These are phyloP conservation scores for Filobasidium floriforme DNA, from an alignment of 768 basidiomycete genomes.

Conservation along the genomic window DNA sequence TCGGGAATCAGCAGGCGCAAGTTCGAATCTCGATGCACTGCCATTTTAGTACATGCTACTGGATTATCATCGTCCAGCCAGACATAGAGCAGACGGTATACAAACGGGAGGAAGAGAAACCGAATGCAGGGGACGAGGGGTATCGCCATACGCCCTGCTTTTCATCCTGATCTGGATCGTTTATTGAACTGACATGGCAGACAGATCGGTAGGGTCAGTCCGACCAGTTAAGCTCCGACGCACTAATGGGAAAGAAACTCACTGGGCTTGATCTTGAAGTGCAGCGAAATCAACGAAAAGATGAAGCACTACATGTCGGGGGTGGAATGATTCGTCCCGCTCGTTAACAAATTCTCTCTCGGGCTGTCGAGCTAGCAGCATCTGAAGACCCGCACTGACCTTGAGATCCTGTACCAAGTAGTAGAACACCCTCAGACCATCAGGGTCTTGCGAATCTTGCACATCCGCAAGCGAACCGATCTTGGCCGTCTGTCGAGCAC, in stretches of 20 bases:
- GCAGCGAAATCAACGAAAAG: constrained; percentile 93
- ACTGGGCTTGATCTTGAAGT: constrained; percentile 99
- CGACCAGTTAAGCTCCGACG: no score
- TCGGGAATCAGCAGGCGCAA: no score
- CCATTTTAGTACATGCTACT: no score
- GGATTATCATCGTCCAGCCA: no score
- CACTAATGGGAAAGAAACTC: constrained; percentile 16
- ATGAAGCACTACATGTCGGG: constrained; percentile 68
- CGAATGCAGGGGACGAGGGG: no score
- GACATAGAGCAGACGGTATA: no score
- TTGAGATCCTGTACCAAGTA: constrained; percentile 97
- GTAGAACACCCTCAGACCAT: constrained; percentile 95
- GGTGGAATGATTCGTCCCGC: neutral
- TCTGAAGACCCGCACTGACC: constrained; percentile 49
- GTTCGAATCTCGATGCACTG: no score
- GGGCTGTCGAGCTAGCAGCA: neutral
- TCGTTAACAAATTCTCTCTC: neutral
- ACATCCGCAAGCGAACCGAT: constrained; percentile 95
- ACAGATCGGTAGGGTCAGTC: no score
- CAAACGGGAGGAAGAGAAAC: no score
- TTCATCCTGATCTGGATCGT: no score
- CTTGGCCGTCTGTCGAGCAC: constrained; percentile 72
- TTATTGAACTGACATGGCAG: no score
- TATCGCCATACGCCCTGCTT: no score
- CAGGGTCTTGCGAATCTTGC: constrained; percentile 92